Evolutionary conservation across 139 green algal genomes (phyloP), one percentile per base, ranked within the genome.

Genomic region (Parachlorella kessleri): DNA sequence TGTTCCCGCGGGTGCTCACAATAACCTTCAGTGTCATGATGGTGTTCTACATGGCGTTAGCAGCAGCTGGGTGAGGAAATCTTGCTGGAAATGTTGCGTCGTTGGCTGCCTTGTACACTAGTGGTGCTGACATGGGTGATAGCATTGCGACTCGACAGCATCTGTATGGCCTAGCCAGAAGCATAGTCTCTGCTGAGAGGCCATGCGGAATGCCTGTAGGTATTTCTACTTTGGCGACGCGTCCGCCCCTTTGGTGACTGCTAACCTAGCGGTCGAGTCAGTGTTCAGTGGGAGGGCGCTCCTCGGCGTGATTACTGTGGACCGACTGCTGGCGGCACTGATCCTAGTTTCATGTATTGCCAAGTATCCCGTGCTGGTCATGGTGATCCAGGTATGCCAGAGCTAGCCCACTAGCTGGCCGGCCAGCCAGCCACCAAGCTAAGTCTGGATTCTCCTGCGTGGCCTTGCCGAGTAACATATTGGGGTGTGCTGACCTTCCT

Each of bases 341-440:
- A 79, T 83, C 36, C 42, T 89, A 28, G 65, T 88, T 26, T 84
- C 64, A 9, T 87, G 73, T 59, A 75, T 78, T 2, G 85, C 84
- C 35, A 79, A 82, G 39, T 87, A 86, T 42, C 84, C 86, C 0
- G 71, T 36, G 24, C 81, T 91, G 3, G 66, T 88, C 9, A 69
- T 91, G 36, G 79, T 91, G 7, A 76, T 91, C 6, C 83, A 91
- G 81, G 83, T 81, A 18, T n/a, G n/a, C n/a, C n/a, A n/a, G n/a
- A n/a, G n/a, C n/a, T n/a, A n/a, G n/a, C n/a, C n/a, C n/a, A n/a
- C n/a, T n/a, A n/a, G n/a, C n/a, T n/a, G n/a, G n/a, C n/a, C n/a
- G n/a, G n/a, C n/a, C n/a, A n/a, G n/a, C n/a, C n/a, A n/a, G n/a
- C n/a, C n/a, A n/a, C n/a, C n/a, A n/a, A 73, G 75, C n/a, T 28